Conservation (phyloP, 2,329 filamentous ascomycete genomes). For the Myriosclerotinia duriaeana region DNA sequence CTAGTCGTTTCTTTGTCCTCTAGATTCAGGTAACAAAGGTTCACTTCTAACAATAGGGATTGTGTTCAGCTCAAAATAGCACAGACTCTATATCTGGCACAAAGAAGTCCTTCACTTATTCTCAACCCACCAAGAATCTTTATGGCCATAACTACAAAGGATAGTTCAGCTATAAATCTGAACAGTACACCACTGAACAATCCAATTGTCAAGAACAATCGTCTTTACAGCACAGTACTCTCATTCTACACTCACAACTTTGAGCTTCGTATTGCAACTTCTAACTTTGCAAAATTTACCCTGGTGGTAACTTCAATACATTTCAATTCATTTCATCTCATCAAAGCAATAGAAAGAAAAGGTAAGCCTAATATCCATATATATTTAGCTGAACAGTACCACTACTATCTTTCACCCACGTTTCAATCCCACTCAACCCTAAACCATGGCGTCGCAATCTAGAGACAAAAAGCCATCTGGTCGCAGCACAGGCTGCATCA, state of each 20-base stretch:
- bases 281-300: constrained; percentile 3
- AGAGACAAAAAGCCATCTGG: neutral
- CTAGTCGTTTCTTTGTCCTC: neutral
- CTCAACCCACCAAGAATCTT: neutral
- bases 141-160: neutral
- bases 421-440: neutral
- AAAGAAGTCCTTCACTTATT: neutral
- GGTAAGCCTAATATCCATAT: neutral
- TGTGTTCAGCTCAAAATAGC: neutral
- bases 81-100: neutral
- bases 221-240: neutral
- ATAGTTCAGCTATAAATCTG: neutral
- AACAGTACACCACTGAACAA: neutral
- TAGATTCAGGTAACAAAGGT: neutral
- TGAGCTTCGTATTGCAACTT: neutral
- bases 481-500: neutral
- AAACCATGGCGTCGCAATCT: neutral
- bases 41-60: neutral
- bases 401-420: neutral
- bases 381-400: neutral
- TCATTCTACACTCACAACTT: neutral
- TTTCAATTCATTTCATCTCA: neutral
- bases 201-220: constrained; percentile 10
- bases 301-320: neutral
- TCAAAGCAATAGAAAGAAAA: neutral